These are phyloP conservation scores for Thinopyrum elongatum DNA, from an alignment of 176 grass and related monocot genomes.

Conservation along the genomic window DNA sequence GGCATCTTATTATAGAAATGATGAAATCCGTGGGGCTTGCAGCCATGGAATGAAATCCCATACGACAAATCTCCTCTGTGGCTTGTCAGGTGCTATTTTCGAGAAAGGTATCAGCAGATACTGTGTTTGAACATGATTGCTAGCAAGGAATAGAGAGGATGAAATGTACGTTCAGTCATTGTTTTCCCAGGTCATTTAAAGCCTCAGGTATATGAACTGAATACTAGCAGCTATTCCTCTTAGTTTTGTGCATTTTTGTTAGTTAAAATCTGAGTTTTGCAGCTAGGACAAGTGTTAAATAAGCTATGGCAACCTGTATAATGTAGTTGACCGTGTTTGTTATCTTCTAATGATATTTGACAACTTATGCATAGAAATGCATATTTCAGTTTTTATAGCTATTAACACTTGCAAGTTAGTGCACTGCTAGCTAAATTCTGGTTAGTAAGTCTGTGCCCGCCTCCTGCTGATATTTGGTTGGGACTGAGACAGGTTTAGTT, in stretches of 20 bases:
- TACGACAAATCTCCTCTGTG: constrained; percentile 65
- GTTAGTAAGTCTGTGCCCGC: not conserved
- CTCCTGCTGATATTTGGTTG: not conserved
- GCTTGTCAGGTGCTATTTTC: constrained; percentile 64
- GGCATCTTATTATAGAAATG: constrained; percentile 34
- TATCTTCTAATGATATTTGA: not conserved
- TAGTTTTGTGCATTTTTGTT: not conserved
- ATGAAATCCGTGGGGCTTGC: constrained; percentile 41
- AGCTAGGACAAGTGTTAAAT: not conserved
- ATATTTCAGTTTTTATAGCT: not conserved
- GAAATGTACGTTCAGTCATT: constrained; percentile 51
- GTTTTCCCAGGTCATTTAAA: constrained; percentile 11
- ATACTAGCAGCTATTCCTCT: not conserved
- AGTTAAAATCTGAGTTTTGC: not conserved
- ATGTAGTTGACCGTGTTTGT: not conserved
- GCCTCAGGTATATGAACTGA: not conserved
- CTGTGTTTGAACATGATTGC: constrained; percentile 17
- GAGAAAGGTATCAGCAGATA: constrained; percentile 55
- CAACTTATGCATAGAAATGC: not conserved
- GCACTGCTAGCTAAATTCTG: not conserved
- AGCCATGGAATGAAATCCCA: constrained; percentile 42
- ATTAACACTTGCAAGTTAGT: not conserved
- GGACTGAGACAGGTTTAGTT: not conserved
- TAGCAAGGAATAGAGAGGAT: constrained; percentile 45
- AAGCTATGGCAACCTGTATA: not conserved